These are phyloP conservation scores for Dalechampia spathulata DNA, from an alignment of 441 rosid genomes.

Conservation along the genomic window DNA sequence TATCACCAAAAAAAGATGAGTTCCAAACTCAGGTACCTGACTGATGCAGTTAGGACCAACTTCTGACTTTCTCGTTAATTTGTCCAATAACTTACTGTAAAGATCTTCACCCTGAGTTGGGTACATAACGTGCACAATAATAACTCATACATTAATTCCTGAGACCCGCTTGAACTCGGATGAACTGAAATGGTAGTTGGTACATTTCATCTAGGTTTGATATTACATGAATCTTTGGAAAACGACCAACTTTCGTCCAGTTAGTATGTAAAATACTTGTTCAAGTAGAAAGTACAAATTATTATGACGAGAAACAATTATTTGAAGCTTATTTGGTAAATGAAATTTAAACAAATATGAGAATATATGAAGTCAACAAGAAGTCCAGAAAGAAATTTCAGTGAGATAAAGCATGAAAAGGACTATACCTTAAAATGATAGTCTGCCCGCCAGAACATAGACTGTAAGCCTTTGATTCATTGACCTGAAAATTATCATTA, in stretches of 20 bases:
- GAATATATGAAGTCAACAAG: neutral
- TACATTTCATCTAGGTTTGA: neutral
- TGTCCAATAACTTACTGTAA: neutral
- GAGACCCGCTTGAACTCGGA: neutral
- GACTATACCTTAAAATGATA: constrained; percentile 51
- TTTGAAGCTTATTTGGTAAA: neutral
- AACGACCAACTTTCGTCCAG: neutral
- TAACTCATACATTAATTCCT: neutral
- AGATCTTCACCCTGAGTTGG: neutral
- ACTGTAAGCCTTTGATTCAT: constrained; percentile 48
- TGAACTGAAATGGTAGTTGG: neutral
- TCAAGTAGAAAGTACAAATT: neutral
- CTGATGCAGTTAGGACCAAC: too few species aligned
- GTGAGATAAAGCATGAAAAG: neutral
- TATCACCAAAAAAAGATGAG: too few species aligned
- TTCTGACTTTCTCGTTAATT: too few species aligned
- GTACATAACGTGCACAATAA: neutral
- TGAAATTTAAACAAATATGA: neutral
- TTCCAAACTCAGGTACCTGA: too few species aligned
- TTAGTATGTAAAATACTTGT: neutral
- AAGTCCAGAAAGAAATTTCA: neutral
- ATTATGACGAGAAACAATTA: neutral
- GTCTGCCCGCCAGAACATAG: constrained; percentile 48
- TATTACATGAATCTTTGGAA: neutral
- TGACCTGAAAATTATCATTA: constrained; percentile 51